Percentiles rank a stretch among this genome's conserved stretches.
These are phyloP conservation scores for Rhizopus sp. DNA, from an alignment of 371 early-diverging fungal genomes.

Conservation along the genomic window DNA sequence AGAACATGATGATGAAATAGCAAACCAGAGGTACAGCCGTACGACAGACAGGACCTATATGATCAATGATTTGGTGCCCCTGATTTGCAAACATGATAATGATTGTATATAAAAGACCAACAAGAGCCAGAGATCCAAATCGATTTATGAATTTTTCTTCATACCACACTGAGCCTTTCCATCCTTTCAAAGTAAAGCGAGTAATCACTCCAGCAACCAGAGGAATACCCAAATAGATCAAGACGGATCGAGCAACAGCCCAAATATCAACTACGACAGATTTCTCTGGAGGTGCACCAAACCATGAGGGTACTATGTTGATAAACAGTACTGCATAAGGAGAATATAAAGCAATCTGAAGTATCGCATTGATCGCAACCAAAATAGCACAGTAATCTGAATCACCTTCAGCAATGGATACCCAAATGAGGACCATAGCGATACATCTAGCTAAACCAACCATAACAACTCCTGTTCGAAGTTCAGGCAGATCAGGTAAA, in stretches of 20 bases:
- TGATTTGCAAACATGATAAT: constrained; percentile 78
- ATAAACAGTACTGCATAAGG: constrained; percentile 65
- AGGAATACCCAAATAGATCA: constrained; percentile 76
- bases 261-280: constrained; percentile 51
- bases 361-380: constrained; percentile 70
- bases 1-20: constrained; percentile 66
- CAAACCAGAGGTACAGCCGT: constrained; percentile 69
- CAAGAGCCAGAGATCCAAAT: constrained; percentile 57
- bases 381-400: constrained; percentile 67
- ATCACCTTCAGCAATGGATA: constrained; percentile 68
- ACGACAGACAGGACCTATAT: constrained; percentile 69
- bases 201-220: constrained; percentile 63
- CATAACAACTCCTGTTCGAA: constrained; percentile 74
- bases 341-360: constrained; percentile 68
- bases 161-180: constrained; percentile 54
- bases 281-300: constrained; percentile 40
- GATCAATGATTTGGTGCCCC: constrained; percentile 63
- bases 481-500: constrained; percentile 67
- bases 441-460: constrained; percentile 76
- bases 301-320: constrained; percentile 54
- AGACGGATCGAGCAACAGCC: constrained; percentile 60
- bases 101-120: constrained; percentile 71
- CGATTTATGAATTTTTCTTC: constrained; percentile 54
- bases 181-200: constrained; percentile 42
- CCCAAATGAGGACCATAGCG: constrained; percentile 87